phyloP scores from a whole-genome alignment of 495 filamentous ascomycete species.

The Polyplosphaeria fusca region DNA sequence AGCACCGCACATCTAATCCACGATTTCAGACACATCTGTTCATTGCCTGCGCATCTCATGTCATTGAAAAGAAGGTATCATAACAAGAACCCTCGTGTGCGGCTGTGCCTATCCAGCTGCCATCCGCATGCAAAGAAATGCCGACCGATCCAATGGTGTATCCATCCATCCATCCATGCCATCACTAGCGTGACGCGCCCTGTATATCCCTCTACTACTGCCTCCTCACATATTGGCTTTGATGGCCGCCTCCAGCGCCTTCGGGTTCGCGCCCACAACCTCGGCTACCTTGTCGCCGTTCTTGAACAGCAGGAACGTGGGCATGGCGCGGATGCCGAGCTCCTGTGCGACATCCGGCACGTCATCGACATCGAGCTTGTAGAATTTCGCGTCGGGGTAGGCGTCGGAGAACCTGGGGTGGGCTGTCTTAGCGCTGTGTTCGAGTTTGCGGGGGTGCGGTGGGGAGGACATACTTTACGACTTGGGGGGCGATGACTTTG shows the following conservation, averaged over 20 bases:
- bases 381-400: slow-evolving; percentile 63
- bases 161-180: too few species aligned
- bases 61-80: not conserved
- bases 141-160: not conserved
- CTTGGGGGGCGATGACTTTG: slow-evolving; percentile 76
- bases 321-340: slow-evolving; percentile 89
- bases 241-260: slow-evolving; percentile 57
- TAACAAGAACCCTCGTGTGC: not conserved
- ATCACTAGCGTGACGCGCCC: too few species aligned
- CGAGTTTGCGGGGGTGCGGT: slow-evolving; percentile 30
- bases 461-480: slow-evolving; percentile 55
- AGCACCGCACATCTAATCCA: too few species aligned
- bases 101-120: not conserved
- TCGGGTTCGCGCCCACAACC: slow-evolving; percentile 78
- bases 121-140: not conserved
- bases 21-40: too few species aligned
- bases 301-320: slow-evolving; percentile 87
- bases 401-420: slow-evolving; percentile 51
- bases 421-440: not conserved
- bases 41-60: too few species aligned
- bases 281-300: slow-evolving; percentile 64
- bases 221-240: slow-evolving; percentile 25
- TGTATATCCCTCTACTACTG: too few species aligned
- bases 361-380: slow-evolving; percentile 91
- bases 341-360: slow-evolving; percentile 72